Base-by-base conservation (phyloP, 371 early-diverging fungal genomes). In the Rhizopus stolonifer region DNA sequence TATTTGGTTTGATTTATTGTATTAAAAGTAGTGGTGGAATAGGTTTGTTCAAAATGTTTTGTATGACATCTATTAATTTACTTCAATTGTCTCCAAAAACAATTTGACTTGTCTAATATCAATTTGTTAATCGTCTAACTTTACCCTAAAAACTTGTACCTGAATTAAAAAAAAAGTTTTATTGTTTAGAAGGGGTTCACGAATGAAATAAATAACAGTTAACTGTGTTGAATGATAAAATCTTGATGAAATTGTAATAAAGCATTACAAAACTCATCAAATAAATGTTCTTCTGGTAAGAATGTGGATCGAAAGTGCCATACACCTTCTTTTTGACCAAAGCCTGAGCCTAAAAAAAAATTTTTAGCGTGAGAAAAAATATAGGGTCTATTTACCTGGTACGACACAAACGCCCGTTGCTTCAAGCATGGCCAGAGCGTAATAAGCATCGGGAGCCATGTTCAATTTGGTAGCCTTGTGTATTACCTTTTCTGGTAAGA, bases 241-340 rank as follows among this genome's bases (percentile, higher is more conserved):
- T 70, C 65, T 22, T 64, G 43, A 61, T 98, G 96, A 81, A 98
- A 98, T 29, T 65, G 62, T 54, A 70, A 64, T 52, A 96, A 65
- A 34, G 73, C 77, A 17, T 58, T 49, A 51, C 94, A 93, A 53
- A 98, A 96, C 40, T 73, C 82, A 52, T 94, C 94, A 83, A 98
- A 90, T 52, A 91, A 73, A 31, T 91, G 81, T 65, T 96, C 96
- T 19, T 86, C 90, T 15, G 99, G 97, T 65, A 98, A 65, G 75
- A 98, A 98, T 3, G 99, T 97, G 17, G 89, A 87, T 58, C 99
- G 80, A 80, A 97, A 96, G 67, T 98, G 99, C 75, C 82, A 94
- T 1, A 96, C 96, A 40, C 88, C 91, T 8, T 85, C 84, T 49
- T 81, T 79, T 80, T 98, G 98, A 22, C 90, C 89, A 67, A 98